phyloP scores from a whole-genome alignment of 2,329 filamentous ascomycete genomes.

The Diaporthe vexans region DNA sequence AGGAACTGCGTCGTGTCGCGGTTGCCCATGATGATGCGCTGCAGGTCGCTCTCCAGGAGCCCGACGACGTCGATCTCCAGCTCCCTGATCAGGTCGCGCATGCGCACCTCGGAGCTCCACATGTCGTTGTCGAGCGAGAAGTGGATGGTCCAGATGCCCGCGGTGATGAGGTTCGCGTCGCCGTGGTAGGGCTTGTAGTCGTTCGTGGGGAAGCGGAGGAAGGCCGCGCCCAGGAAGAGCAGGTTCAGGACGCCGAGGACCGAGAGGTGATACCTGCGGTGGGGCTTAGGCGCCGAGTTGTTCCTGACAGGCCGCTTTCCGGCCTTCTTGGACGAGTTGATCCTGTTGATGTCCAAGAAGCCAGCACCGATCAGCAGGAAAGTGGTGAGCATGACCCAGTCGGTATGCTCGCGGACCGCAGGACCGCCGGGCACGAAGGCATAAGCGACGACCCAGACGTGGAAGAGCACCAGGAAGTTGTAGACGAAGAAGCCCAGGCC shows the following conservation, averaged over 20 bases:
- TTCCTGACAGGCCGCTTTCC: slow-evolving; percentile 49
- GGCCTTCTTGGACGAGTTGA: slow-evolving; percentile 59
- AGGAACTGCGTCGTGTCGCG: slow-evolving; percentile 95
- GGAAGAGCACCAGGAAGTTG: slow-evolving; percentile 95
- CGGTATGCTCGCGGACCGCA: slow-evolving; percentile 91
- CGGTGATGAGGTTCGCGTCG: slow-evolving; percentile 88
- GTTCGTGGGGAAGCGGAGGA: slow-evolving; percentile 91
- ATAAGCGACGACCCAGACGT: slow-evolving; percentile 98
- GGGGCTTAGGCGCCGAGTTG: slow-evolving; percentile 49
- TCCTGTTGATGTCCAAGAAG: slow-evolving; percentile 78
- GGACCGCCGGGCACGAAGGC: slow-evolving; percentile 97
- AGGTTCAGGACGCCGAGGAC: slow-evolving; percentile 83
- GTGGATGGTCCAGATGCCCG: slow-evolving; percentile 98
- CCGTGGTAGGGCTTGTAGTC: slow-evolving; percentile 92
- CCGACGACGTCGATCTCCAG: slow-evolving; percentile 98
- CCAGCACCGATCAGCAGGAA: slow-evolving; percentile 90
- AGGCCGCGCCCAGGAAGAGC: slow-evolving; percentile 83
- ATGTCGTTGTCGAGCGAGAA: slow-evolving; percentile 98
- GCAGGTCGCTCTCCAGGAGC: slow-evolving; percentile 91
- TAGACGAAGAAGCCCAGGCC: slow-evolving; percentile 92
- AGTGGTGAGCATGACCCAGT: slow-evolving; percentile 91
- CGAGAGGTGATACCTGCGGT: slow-evolving; percentile 66
- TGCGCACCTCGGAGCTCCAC: slow-evolving; percentile 96
- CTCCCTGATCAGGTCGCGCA: slow-evolving; percentile 91
- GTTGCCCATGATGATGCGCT: slow-evolving; percentile 99